Percentiles rank a stretch among this genome's conserved stretches.
Conservation (phyloP, 192 early-diverging fungal genomes). For the Rhizophagus prolifer region DNA sequence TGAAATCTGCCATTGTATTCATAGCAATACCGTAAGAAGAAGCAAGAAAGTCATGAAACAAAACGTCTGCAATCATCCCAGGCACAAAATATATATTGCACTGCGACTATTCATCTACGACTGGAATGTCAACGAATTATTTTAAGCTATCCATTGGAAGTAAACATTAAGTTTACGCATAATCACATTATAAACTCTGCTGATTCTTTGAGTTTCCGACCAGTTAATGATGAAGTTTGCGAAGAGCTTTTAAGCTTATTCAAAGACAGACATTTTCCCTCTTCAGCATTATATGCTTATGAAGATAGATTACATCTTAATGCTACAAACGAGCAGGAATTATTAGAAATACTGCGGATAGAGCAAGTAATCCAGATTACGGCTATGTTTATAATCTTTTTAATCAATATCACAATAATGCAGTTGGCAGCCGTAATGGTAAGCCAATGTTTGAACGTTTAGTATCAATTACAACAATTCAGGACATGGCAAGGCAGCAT, state of each 20-base stretch:
- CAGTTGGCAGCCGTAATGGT: no score
- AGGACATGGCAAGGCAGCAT: no score
- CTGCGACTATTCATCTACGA: neutral
- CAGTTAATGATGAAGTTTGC: neutral
- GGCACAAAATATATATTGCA: neutral
- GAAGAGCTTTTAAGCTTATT: slow-evolving; percentile 4
- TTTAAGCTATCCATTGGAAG: neutral
- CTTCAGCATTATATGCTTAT: neutral
- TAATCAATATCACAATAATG: no score
- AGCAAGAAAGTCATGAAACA: neutral
- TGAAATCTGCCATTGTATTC: slow-evolving; percentile 1
- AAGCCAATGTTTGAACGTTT: no score
- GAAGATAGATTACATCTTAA: neutral
- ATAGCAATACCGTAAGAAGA: neutral
- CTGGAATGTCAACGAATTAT: neutral
- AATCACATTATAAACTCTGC: slow-evolving; percentile 5
- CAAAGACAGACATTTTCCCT: neutral
- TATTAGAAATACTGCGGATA: no score
- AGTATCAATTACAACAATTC: no score
- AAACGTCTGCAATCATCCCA: neutral
- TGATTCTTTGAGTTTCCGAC: neutral
- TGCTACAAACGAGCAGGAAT: no score
- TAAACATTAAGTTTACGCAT: slow-evolving; percentile 8
- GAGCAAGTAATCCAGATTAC: no score
- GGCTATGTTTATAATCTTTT: no score